These are phyloP conservation scores for Teratosphaeriaceae sp. DNA, from an alignment of 2,329 filamentous ascomycete genomes.

Conservation along the genomic window DNA sequence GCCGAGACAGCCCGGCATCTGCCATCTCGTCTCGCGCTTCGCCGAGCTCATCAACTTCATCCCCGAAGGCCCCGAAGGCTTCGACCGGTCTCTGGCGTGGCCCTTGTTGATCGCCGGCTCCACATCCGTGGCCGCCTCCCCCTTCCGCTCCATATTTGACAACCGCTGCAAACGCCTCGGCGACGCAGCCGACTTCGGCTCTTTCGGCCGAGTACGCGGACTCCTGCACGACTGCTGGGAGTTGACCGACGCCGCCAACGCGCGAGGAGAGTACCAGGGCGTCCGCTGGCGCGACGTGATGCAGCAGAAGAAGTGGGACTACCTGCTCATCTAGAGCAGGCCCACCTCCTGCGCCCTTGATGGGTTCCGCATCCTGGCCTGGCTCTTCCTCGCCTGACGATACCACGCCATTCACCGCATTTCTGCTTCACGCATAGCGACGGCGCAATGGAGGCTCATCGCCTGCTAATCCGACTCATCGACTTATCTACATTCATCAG, in stretches of 20 bases:
- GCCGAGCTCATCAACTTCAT: constrained; percentile 72
- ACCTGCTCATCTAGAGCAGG: constrained; percentile 65
- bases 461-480: neutral
- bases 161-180: constrained; percentile 69
- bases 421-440: constrained; percentile 25
- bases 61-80: constrained; percentile 72
- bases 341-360: constrained; percentile 11
- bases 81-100: constrained; percentile 88
- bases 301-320: constrained; percentile 86
- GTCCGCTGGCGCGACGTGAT: constrained; percentile 95
- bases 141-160: constrained; percentile 71
- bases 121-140: constrained; percentile 63
- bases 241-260: constrained; percentile 58
- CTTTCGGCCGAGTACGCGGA: constrained; percentile 74
- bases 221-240: constrained; percentile 79
- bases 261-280: constrained; percentile 50
- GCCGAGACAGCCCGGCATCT: constrained; percentile 64
- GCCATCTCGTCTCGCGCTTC: constrained; percentile 71
- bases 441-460: constrained; percentile 16
- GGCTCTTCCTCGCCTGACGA: constrained; percentile 11
- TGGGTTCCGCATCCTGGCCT: constrained; percentile 24
- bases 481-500: constrained; percentile 2
- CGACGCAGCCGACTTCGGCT: constrained; percentile 71
- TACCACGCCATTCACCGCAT: constrained; percentile 6
- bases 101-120: constrained; percentile 83